These are phyloP conservation scores for Lolium perenne DNA, from an alignment of 176 grass and related monocot genomes.

Conservation along the genomic window DNA sequence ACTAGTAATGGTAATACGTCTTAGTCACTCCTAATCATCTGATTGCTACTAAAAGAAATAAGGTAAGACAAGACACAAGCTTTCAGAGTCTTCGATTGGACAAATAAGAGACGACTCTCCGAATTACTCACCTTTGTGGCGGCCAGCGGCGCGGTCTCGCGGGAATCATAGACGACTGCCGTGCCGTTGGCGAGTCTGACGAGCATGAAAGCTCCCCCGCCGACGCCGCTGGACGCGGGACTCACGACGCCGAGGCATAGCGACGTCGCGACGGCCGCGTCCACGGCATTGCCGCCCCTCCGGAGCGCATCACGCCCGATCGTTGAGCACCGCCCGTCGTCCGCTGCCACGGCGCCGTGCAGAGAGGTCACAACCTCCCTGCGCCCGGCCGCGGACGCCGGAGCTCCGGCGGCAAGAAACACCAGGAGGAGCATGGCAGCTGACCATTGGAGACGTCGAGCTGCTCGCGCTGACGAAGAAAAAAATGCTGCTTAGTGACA, in stretches of 20 bases:
- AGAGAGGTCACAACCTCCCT: constrained; percentile 59
- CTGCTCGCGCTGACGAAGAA: constrained; percentile 17
- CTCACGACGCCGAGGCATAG: constrained; percentile 91
- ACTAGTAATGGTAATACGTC: not conserved
- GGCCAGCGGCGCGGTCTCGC: constrained; percentile 77
- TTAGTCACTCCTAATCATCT: not conserved
- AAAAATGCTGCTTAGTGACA: not conserved
- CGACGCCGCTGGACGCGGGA: constrained; percentile 87
- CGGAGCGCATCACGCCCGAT: constrained; percentile 68
- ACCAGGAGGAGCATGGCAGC: constrained; percentile 3
- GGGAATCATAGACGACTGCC: constrained; percentile 64
- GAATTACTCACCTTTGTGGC: constrained; percentile 58
- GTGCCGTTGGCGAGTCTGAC: constrained; percentile 58
- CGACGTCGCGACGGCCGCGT: constrained; percentile 63
- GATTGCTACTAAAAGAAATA: not conserved
- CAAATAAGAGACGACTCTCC: not conserved
- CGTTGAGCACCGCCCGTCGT: constrained; percentile 77
- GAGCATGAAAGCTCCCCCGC: constrained; percentile 97
- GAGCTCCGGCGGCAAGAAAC: not conserved
- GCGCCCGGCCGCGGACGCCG: not conserved
- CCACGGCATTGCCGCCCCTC: constrained; percentile 69
- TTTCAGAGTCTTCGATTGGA: not conserved
- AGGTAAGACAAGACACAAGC: not conserved
- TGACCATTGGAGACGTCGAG: constrained; percentile 14
- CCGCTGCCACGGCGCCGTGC: constrained; percentile 76